Percentiles rank a stretch among this genome's conserved stretches.
Evolutionary conservation across 2,329 filamentous ascomycete species (phyloP).

Genomic region (Nemania abortiva): DNA sequence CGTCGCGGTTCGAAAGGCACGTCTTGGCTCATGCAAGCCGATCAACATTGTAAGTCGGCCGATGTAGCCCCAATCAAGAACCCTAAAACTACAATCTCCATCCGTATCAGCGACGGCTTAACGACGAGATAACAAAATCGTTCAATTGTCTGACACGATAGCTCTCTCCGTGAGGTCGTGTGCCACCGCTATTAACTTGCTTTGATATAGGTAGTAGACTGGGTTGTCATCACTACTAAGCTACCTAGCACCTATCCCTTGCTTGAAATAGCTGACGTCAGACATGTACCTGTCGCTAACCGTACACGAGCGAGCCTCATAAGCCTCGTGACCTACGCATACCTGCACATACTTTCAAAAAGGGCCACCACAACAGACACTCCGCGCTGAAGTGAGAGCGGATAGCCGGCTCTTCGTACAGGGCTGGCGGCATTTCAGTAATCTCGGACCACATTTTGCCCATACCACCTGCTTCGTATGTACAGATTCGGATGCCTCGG

Average conservation of each 20-base stretch:
- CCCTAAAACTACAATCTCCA: neutral
- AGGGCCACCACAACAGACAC: no score
- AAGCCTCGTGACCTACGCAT: conserved; percentile 9
- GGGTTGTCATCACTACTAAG: neutral
- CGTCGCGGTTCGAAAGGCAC: neutral
- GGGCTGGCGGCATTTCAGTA: conserved; percentile 1
- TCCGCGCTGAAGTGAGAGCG: neutral
- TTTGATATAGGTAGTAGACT: neutral
- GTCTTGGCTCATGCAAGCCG: conserved; percentile 23
- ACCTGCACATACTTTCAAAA: no score
- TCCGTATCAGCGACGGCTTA: neutral
- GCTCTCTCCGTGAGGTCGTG: neutral
- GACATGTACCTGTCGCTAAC: conserved; percentile 12
- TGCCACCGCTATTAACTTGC: neutral
- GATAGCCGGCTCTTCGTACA: neutral
- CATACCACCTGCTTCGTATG: neutral
- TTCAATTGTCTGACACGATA: neutral
- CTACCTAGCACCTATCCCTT: neutral
- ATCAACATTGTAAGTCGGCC: conserved; percentile 14
- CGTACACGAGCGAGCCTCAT: conserved; percentile 10
- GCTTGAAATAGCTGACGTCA: conserved; percentile 18
- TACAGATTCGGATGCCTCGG: conserved; percentile 30
- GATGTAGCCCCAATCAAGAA: conserved; percentile 24
- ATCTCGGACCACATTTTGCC: neutral
- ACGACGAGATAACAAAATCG: neutral